Percentiles rank a stretch among this genome's conserved stretches.
phyloP scores from a whole-genome alignment of 129 eudicot genomes.

The Logfia minima region DNA sequence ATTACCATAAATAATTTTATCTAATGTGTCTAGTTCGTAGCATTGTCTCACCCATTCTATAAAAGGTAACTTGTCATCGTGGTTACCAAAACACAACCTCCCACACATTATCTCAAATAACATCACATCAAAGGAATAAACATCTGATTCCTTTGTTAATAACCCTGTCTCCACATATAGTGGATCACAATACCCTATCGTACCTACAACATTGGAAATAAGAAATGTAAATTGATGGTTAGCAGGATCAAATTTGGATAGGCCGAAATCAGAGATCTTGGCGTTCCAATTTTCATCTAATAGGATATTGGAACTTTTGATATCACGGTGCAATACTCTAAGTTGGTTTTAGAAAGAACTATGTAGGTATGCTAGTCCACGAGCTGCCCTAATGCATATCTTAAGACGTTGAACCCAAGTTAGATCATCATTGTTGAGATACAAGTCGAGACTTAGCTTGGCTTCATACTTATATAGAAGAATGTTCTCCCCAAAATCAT shows the following conservation, averaged over 20 bases:
- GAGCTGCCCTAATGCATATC: neutral
- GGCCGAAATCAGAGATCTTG: neutral
- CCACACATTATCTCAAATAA: neutral
- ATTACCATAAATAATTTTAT: neutral
- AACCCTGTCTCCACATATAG: neutral
- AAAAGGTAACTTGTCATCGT: neutral
- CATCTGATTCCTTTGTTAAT: constrained; percentile 1
- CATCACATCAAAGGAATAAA: neutral
- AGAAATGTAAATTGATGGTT: neutral
- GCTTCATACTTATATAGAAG: neutral
- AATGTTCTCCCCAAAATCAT: neutral
- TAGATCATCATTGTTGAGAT: neutral
- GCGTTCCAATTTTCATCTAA: neutral
- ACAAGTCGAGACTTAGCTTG: neutral
- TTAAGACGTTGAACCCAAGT: neutral
- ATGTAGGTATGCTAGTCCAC: neutral
- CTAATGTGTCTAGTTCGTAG: neutral
- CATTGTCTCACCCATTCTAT: neutral
- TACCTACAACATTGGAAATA: neutral
- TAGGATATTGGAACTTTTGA: neutral
- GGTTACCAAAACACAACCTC: neutral
- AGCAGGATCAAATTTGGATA: neutral
- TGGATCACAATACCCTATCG: neutral
- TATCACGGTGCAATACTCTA: neutral
- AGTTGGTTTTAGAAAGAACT: neutral